These are phyloP conservation scores for Meyerozyma smithsonii DNA, from an alignment of 1,139 yeast genomes.

Conservation along the genomic window DNA sequence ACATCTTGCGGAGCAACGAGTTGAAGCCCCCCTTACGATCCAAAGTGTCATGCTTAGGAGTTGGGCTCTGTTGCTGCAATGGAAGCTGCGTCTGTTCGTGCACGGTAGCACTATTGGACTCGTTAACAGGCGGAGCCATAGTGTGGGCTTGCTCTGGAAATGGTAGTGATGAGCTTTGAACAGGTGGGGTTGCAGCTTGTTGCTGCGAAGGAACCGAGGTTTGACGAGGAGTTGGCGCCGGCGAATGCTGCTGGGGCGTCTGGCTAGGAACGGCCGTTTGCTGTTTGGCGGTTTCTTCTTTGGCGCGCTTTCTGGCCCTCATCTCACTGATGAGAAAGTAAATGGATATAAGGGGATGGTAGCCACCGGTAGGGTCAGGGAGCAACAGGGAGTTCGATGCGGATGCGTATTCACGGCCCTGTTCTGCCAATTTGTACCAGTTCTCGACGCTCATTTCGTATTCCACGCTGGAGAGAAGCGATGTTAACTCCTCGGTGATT, in stretches of 20 bases:
- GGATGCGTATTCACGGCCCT: slow-evolving; percentile 39
- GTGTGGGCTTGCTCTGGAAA: slow-evolving; percentile 74
- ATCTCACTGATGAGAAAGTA: slow-evolving; percentile 84
- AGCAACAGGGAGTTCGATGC: slow-evolving; percentile 36
- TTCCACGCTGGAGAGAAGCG: slow-evolving; percentile 58
- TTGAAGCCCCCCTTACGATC: slow-evolving; percentile 34
- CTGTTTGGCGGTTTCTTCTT: slow-evolving; percentile 40
- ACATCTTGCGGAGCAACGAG: slow-evolving; percentile 35
- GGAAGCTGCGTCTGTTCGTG: slow-evolving; percentile 6
- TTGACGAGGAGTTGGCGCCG: slow-evolving; percentile 4
- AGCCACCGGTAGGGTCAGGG: slow-evolving; percentile 84
- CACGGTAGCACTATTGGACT: slow-evolving; percentile 12
- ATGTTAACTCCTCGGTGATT: slow-evolving; percentile 52
- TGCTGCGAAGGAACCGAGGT: slow-evolving; percentile 3
- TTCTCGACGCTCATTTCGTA: slow-evolving; percentile 62
- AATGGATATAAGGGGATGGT: slow-evolving; percentile 82
- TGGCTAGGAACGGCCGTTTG: slow-evolving; percentile 9
- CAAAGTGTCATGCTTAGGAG: slow-evolving; percentile 22
- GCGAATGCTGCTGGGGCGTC: slow-evolving; percentile 6
- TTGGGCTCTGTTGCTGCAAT: slow-evolving; percentile 29
- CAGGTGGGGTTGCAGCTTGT: slow-evolving; percentile 9
- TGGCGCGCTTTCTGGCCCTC: slow-evolving; percentile 62
- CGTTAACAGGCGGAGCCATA: slow-evolving; percentile 23
- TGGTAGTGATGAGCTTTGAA: slow-evolving; percentile 26
- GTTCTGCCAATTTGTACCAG: slow-evolving; percentile 53